Evolutionary conservation across 2,329 filamentous ascomycete genomes (phyloP).

Genomic region (Fusarium sp.): DNA sequence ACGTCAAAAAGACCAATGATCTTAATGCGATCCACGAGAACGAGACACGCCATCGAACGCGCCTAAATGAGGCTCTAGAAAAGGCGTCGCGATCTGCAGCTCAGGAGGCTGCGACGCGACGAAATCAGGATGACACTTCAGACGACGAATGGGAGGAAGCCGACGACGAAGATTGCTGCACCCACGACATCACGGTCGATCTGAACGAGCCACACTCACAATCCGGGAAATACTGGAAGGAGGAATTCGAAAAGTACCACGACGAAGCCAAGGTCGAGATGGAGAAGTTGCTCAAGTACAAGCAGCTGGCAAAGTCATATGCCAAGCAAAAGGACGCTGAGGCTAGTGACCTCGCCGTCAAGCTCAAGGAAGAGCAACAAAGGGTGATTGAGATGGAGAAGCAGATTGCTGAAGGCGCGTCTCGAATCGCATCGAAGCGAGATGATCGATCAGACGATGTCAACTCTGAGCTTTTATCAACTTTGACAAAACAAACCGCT

Average conservation of each 20-base stretch:
- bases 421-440: slow-evolving; percentile 60
- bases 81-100: slow-evolving; percentile 35
- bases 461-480: slow-evolving; percentile 62
- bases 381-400: slow-evolving; percentile 74
- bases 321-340: slow-evolving; percentile 82
- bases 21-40: slow-evolving; percentile 50
- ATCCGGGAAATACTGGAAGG: slow-evolving; percentile 85
- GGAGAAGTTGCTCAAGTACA: slow-evolving; percentile 82
- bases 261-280: slow-evolving; percentile 79
- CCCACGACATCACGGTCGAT: slow-evolving; percentile 75
- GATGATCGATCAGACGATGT: slow-evolving; percentile 54
- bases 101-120: slow-evolving; percentile 13
- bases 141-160: slow-evolving; percentile 67
- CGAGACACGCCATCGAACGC: slow-evolving; percentile 52
- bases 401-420: slow-evolving; percentile 69
- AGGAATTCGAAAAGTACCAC: slow-evolving; percentile 80
- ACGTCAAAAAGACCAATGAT: slow-evolving; percentile 60
- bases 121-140: slow-evolving; percentile 37
- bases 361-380: slow-evolving; percentile 75
- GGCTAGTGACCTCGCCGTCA: slow-evolving; percentile 72
- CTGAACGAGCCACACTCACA: slow-evolving; percentile 79
- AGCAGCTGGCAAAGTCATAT: slow-evolving; percentile 82
- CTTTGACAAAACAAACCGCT: slow-evolving; percentile 68
- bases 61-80: slow-evolving; percentile 61
- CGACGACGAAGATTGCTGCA: slow-evolving; percentile 57